These are phyloP conservation scores for Aspergillus amoenus DNA, from an alignment of 2,329 filamentous ascomycete genomes.

Conservation along the genomic window DNA sequence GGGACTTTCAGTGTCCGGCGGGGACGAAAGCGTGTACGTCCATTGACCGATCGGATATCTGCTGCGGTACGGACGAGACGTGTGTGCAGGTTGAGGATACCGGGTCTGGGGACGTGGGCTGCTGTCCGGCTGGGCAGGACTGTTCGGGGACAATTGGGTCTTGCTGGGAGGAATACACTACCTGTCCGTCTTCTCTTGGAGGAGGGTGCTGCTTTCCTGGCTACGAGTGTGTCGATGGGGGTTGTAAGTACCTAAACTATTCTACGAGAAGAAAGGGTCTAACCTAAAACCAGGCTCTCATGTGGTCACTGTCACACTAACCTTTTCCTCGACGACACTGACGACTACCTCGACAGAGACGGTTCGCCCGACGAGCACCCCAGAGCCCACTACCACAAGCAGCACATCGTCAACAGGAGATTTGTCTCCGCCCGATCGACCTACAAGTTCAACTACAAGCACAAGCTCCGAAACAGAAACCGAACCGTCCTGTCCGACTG, in stretches of 20 bases:
- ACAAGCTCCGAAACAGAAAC: slow-evolving; percentile 42
- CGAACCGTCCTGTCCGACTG: slow-evolving; percentile 68
- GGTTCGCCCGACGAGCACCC: slow-evolving; percentile 30
- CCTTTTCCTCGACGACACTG: slow-evolving; percentile 30
- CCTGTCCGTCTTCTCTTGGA: slow-evolving; percentile 54
- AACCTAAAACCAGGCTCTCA: slow-evolving; percentile 27
- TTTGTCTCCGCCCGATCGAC: slow-evolving; percentile 38
- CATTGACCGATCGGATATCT: slow-evolving; percentile 58
- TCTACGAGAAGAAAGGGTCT: too few species aligned
- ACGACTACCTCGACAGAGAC: slow-evolving; percentile 33
- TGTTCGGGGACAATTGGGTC: slow-evolving; percentile 53
- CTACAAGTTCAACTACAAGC: slow-evolving; percentile 36
- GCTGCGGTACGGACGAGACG: slow-evolving; percentile 53
- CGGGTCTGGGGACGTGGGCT: slow-evolving; percentile 58
- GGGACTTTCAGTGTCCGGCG: slow-evolving; percentile 59
- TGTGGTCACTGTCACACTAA: slow-evolving; percentile 38
- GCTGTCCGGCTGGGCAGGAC: slow-evolving; percentile 55
- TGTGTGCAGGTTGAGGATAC: slow-evolving; percentile 56
- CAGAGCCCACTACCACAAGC: slow-evolving; percentile 38
- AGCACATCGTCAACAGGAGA: slow-evolving; percentile 25
- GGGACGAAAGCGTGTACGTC: slow-evolving; percentile 55
- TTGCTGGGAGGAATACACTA: slow-evolving; percentile 55
- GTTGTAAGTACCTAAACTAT: slow-evolving; percentile 44
- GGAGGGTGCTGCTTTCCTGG: slow-evolving; percentile 64
- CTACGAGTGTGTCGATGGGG: slow-evolving; percentile 56